Conservation (phyloP, 176 grass and related monocot genomes). For the Aegilops tauschii region DNA sequence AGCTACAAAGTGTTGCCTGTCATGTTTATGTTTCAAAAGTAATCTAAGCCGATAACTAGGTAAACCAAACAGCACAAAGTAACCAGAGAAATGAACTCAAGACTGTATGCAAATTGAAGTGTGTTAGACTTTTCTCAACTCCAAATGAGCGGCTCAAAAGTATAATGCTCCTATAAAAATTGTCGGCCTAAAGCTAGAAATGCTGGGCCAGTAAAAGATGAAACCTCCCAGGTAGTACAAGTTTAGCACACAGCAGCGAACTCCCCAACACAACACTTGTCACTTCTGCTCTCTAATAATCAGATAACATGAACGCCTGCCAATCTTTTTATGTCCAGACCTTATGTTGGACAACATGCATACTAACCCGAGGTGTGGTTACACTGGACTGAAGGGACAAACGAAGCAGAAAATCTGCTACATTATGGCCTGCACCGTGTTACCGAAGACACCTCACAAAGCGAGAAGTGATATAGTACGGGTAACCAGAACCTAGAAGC, state of each 20-base stretch:
- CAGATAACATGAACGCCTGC: neutral
- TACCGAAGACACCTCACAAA: no score
- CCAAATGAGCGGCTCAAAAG: neutral
- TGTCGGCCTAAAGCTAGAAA: neutral
- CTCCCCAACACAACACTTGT: neutral
- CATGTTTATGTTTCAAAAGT: neutral
- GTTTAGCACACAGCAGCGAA: neutral
- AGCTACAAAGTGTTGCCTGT: neutral
- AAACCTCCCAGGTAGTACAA: neutral
- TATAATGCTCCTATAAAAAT: neutral
- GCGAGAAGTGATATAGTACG: no score
- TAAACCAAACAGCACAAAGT: neutral
- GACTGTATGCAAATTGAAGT: neutral
- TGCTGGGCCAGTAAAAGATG: neutral
- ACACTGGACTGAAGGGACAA: no score
- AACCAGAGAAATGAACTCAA: neutral
- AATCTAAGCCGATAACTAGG: neutral
- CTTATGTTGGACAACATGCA: neutral
- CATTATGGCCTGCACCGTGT: neutral
- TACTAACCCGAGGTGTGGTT: no score
- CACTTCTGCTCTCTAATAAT: neutral
- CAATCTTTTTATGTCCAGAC: neutral
- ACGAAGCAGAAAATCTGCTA: neutral
- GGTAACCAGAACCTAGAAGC: neutral
- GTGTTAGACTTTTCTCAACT: neutral